Base-by-base conservation (phyloP, 192 early-diverging fungal species). In the Dimargaris cristalligena region DNA sequence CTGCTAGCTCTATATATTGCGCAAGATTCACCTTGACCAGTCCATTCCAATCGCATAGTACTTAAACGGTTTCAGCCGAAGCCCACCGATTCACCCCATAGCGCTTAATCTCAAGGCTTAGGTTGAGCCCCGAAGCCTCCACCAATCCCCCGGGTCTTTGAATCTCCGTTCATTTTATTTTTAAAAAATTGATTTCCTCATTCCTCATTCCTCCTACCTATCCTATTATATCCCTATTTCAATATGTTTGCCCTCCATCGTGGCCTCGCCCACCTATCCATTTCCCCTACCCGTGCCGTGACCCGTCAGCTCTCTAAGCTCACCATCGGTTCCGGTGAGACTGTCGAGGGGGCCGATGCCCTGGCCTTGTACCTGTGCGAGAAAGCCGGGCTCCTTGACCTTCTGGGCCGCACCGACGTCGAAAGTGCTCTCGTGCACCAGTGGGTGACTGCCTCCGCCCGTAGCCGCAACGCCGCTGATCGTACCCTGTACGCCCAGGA, bases 401-500 rank as follows among this genome's bases (percentile, higher is more conserved):
- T 59, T 11, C 25, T 59, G 4, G 58, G 58, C 20, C 16, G 25
- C 4, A 32, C 14, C 44, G 41, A 41, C 6, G 34, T 59, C 41
- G 38, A 44, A 6, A 59, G 1, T n/a, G 58, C 58, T 31, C 44
- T 26, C n/a, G 33, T 59, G 16, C 58, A 44, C 38, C 58, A 59
- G 38, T 59, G 58, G 58, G 4, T 44, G 38, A 14, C 9, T 2
- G 25, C 44, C 16, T 18, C 44, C 20, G 23, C 35, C 45, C 41
- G 44, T 31, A 45, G 10, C 9, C 32, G 54, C 54, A 44, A 9
- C 25, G 38, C 58, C 28, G 26, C 1, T 44, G 44, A 59, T 23
- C 23, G 26, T 26, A 52, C 49, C n/a, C 20, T 22, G 3, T 59
- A 31, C 34, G 58, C 41, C 41, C 60, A 76, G 72, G 59, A 69